Percentiles rank a stretch among this genome's conserved stretches.
These are phyloP conservation scores for Nicotiana attenuata DNA, from an alignment of 257 asterid genomes.

Conservation along the genomic window DNA sequence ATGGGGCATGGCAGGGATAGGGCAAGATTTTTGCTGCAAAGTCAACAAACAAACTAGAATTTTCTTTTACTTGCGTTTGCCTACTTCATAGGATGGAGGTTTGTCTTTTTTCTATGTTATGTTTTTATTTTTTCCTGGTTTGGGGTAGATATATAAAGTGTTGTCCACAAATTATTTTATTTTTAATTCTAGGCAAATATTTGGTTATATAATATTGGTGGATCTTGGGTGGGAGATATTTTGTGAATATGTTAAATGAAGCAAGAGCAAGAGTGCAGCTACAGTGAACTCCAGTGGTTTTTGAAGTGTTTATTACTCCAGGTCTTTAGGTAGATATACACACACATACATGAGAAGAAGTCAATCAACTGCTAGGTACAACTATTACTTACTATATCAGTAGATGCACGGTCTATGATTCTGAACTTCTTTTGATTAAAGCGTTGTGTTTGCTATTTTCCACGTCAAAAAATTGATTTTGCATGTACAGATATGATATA, in stretches of 20 bases:
- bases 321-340: background rate
- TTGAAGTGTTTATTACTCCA: background rate
- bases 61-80: too few species aligned
- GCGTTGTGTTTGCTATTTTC: background rate
- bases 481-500: background rate
- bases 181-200: background rate
- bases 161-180: background rate
- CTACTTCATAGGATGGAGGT: slow-evolving; percentile 76
- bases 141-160: background rate
- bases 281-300: background rate
- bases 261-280: background rate
- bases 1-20: background rate
- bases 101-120: slow-evolving; percentile 18
- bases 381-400: background rate
- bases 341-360: background rate
- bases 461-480: background rate
- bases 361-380: background rate
- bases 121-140: background rate
- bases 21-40: background rate
- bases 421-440: background rate
- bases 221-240: background rate
- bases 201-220: slow-evolving; percentile 2
- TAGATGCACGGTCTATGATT: background rate
- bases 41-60: too few species aligned
- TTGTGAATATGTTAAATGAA: background rate